phyloP scores from a whole-genome alignment of 23 red algal species.

The Gracilariopsis chorda region DNA sequence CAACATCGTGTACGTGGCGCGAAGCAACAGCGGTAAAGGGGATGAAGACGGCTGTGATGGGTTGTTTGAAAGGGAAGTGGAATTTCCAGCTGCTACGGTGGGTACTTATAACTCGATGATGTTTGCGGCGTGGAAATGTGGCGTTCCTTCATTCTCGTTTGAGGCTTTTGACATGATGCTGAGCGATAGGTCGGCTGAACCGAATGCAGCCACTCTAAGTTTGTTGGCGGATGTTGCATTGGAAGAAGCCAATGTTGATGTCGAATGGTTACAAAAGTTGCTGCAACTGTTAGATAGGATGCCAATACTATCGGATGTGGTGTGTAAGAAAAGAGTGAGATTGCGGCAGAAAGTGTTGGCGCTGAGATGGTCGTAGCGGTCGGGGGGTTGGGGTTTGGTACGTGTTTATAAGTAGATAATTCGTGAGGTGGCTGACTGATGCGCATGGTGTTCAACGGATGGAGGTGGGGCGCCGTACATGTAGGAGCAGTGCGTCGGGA shows the following conservation, averaged over 20 bases:
- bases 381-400: no score
- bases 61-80: slow-evolving; percentile 24
- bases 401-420: no score
- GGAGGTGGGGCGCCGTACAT: background rate
- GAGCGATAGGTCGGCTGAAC: slow-evolving; percentile 29
- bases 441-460: no score
- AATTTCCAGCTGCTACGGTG: slow-evolving; percentile 39
- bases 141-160: slow-evolving; percentile 17
- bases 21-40: background rate
- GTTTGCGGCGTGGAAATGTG: slow-evolving; percentile 23
- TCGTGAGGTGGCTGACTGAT: no score
- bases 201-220: slow-evolving; percentile 50
- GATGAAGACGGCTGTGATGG: background rate
- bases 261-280: slow-evolving; percentile 15
- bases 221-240: slow-evolving; percentile 47
- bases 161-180: slow-evolving; percentile 54
- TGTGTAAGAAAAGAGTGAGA: slow-evolving; percentile 31
- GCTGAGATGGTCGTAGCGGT: slow-evolving; percentile 31
- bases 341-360: slow-evolving; percentile 50
- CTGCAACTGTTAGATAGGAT: slow-evolving; percentile 12
- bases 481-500: background rate
- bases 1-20: slow-evolving; percentile 19
- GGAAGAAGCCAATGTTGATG: background rate
- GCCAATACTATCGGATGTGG: slow-evolving; percentile 4
- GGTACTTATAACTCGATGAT: slow-evolving; percentile 70